These are phyloP conservation scores for Alloascoidea hylecoeti DNA, from an alignment of 805 yeast species.

Conservation along the genomic window DNA sequence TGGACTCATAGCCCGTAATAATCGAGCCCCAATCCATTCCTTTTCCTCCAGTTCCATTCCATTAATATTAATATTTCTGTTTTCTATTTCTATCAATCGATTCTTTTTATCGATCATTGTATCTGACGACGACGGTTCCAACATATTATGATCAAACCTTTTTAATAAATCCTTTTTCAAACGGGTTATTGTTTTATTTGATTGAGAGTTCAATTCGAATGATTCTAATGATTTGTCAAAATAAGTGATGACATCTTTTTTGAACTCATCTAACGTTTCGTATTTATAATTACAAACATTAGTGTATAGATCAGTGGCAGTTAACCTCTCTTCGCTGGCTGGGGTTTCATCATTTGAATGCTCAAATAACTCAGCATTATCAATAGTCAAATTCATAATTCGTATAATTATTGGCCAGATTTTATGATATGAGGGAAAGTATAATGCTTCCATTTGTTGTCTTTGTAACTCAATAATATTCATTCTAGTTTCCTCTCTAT, in stretches of 20 bases:
- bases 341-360: too few species aligned
- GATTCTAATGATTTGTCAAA: constrained; percentile 7
- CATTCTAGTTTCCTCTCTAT: constrained; percentile 14
- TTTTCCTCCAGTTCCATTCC: constrained; percentile 16
- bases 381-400: too few species aligned
- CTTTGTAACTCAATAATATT: constrained; percentile 9
- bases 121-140: constrained; percentile 8
- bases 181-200: constrained; percentile 6
- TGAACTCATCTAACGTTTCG: too few species aligned
- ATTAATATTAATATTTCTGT: constrained; percentile 15
- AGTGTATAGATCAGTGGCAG: too few species aligned
- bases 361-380: too few species aligned
- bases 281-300: too few species aligned
- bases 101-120: constrained; percentile 5
- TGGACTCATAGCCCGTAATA: constrained; percentile 8
- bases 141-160: constrained; percentile 10
- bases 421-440: too few species aligned
- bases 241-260: constrained; percentile 5
- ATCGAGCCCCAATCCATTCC: constrained; percentile 15
- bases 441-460: too few species aligned
- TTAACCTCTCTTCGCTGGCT: too few species aligned
- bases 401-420: too few species aligned
- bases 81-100: constrained; percentile 6
- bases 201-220: constrained; percentile 6
- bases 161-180: constrained; percentile 8